Conservation (phyloP, 2,329 filamentous ascomycete genomes). For the Grosmannia penicillata region DNA sequence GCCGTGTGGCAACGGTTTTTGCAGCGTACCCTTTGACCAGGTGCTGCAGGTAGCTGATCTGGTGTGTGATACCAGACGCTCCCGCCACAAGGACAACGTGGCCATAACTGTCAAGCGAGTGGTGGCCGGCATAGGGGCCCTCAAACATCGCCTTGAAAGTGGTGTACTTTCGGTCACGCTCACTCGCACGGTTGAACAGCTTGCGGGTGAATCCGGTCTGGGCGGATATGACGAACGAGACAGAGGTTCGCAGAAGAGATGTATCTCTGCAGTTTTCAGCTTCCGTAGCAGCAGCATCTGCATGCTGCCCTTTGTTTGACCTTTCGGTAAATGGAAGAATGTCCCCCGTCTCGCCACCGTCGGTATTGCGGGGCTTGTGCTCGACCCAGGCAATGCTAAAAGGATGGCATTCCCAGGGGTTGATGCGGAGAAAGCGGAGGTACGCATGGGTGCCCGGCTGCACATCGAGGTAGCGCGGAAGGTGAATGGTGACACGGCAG, state of each 20-base stretch:
- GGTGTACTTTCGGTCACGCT: conserved; percentile 36
- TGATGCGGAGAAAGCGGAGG: conserved; percentile 52
- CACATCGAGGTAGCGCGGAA: conserved; percentile 52
- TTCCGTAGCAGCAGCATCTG: conserved; percentile 9
- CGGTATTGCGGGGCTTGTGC: conserved; percentile 26
- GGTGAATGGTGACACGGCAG: conserved; percentile 53
- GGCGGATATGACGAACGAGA: conserved; percentile 76
- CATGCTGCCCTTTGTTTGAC: conserved; percentile 5
- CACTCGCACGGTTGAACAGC: conserved; percentile 55
- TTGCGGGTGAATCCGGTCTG: conserved; percentile 78
- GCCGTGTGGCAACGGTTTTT: conserved; percentile 64
- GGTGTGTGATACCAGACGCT: conserved; percentile 89
- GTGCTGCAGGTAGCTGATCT: conserved; percentile 74
- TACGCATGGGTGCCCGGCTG: conserved; percentile 62
- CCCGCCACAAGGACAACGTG: conserved; percentile 83
- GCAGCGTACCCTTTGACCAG: conserved; percentile 54
- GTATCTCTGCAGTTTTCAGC: conserved; percentile 16
- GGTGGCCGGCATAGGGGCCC: conserved; percentile 75
- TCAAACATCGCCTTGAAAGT: conserved; percentile 63
- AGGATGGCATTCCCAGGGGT: conserved; percentile 59
- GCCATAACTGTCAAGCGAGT: conserved; percentile 82
- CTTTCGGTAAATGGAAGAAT: conserved; percentile 25
- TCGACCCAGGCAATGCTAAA: conserved; percentile 68
- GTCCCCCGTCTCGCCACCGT: conserved; percentile 11
- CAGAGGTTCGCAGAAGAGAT: conserved; percentile 29